A percentile compares a stretch with the other conserved stretches of the same genome.
Evolutionary conservation across 305 asterid genomes (phyloP).

Genomic region (Caryopteris hybrid): DNA sequence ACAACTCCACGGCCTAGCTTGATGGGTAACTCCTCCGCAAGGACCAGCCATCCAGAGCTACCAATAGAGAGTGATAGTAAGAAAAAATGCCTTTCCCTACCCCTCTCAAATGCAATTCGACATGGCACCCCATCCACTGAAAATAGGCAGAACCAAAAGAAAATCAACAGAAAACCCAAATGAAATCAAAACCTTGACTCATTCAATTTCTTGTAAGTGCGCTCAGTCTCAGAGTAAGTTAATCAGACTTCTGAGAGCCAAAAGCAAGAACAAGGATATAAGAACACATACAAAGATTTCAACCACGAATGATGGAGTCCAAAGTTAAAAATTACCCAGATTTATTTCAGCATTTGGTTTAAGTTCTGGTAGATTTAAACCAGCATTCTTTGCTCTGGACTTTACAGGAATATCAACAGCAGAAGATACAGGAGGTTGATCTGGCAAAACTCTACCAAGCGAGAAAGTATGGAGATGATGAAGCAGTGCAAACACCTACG

Average conservation of each 20-base stretch:
- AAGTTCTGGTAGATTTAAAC: constrained; percentile 52
- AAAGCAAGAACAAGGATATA: constrained; percentile 4
- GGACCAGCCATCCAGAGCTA: constrained; percentile 84
- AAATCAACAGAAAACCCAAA: constrained; percentile 15
- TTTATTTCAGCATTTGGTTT: constrained; percentile 67
- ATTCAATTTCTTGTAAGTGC: constrained; percentile 5
- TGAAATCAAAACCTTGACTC: constrained; percentile 18
- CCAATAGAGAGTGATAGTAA: constrained; percentile 69
- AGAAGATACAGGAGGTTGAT: constrained; percentile 70
- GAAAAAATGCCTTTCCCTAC: constrained; percentile 83
- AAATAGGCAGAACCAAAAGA: constrained; percentile 21
- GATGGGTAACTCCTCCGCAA: constrained; percentile 68
- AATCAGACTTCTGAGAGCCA: not conserved
- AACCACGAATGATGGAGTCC: constrained; percentile 1
- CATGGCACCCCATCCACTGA: constrained; percentile 88
- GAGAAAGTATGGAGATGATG: constrained; percentile 82
- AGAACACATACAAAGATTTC: not conserved
- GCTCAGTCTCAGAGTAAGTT: not conserved
- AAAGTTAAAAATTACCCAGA: constrained; percentile 56
- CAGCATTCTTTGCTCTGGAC: constrained; percentile 73
- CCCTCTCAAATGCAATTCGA: constrained; percentile 96
- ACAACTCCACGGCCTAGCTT: constrained; percentile 62
- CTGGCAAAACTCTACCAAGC: constrained; percentile 70
- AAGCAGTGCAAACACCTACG: constrained; percentile 79
- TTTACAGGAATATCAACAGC: constrained; percentile 46